These are phyloP conservation scores for Lunularia cruciata DNA, from an alignment of 225 moss, liverwort and hornwort genomes.

Conservation along the genomic window DNA sequence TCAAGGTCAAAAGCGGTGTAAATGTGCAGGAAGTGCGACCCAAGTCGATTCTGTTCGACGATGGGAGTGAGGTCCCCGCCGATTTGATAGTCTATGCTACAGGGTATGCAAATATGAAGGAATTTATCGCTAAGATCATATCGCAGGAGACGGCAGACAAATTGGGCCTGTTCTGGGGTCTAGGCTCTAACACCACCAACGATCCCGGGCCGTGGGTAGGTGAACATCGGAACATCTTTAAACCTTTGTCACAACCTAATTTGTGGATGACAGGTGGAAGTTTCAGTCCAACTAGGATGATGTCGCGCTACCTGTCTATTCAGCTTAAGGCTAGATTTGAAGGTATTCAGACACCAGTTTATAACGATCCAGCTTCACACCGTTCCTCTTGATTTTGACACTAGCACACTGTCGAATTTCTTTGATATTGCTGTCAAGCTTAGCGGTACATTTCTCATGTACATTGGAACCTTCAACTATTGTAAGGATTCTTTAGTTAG, in stretches of 20 bases:
- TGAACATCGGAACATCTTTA: slow-evolving; percentile 21
- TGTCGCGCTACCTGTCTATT: slow-evolving; percentile 13
- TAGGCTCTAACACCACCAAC: slow-evolving; percentile 16
- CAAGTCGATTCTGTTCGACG: background rate
- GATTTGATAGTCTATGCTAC: slow-evolving; percentile 24
- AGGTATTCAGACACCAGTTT: slow-evolving; percentile 17
- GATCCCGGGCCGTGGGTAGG: slow-evolving; percentile 28
- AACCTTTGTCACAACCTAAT: slow-evolving; percentile 12
- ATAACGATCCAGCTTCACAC: too few species aligned
- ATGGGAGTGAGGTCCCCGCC: slow-evolving; percentile 12
- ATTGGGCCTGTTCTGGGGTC: slow-evolving; percentile 20
- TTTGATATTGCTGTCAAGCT: too few species aligned
- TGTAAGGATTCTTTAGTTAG: too few species aligned
- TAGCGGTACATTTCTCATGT: too few species aligned
- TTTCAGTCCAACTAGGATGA: background rate
- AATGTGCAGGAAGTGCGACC: slow-evolving; percentile 1
- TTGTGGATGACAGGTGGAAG: slow-evolving; percentile 21
- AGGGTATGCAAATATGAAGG: slow-evolving; percentile 13
- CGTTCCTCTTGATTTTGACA: too few species aligned
- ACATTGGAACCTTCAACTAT: too few species aligned
- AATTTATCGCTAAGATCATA: slow-evolving; percentile 11
- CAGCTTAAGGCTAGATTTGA: slow-evolving; percentile 23
- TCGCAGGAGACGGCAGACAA: slow-evolving; percentile 23
- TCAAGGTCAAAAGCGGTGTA: slow-evolving; percentile 23
- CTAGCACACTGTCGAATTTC: too few species aligned